Base-by-base conservation (phyloP, 257 asterid genomes). In the Solanum chmielewskii region DNA sequence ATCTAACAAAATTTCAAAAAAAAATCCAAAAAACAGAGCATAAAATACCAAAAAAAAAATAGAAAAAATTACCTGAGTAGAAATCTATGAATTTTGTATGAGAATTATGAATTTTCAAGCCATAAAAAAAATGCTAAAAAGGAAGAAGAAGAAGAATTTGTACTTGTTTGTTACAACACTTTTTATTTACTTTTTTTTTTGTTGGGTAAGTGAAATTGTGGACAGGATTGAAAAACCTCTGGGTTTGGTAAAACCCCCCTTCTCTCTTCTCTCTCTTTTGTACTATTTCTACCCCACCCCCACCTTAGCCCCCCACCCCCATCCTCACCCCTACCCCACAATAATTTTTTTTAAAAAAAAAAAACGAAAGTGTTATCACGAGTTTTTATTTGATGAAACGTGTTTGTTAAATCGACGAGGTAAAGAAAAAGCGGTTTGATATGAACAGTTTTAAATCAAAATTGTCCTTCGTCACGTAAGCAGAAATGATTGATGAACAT, bases 221-320 rank as follows among this genome's bases (percentile, higher is more conserved):
- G 84, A 86, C 81, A 86, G 47, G 37, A 85, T 27, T n/a, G 68
- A 86, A 73, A 86, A 73, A 73, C 84, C 88, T 86, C 84, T 73
- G 88, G 88, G 88, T 86, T 86, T 86, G 88, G 88, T 47, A 73
- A 85, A 86, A 86, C 16, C 60, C 84, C 84, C 87, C 9, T 9
- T 45, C 27, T 45, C 64, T 15, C 16, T 37, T 21, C 29, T 74
- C 81, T 37, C 29, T 74, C 3, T 74, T 74, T 35, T 37, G 39
- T 33, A 69, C n/a, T 15, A 3, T 56, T 52, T 52, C 60, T 56
- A 7, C n/a, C 4, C 62, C 62, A 18, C 9, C 10, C 45, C 21
- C 62, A 18, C 62, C n/a, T 6, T 52, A 52, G 10, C 62, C 62
- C 62, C 18, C 23, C 3, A 3, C 2, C 4, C 4, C n/a, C 64